Base-by-base conservation (phyloP, 1,284 basidiomycete species). In the Melanopsichium pennsylvanicum region DNA sequence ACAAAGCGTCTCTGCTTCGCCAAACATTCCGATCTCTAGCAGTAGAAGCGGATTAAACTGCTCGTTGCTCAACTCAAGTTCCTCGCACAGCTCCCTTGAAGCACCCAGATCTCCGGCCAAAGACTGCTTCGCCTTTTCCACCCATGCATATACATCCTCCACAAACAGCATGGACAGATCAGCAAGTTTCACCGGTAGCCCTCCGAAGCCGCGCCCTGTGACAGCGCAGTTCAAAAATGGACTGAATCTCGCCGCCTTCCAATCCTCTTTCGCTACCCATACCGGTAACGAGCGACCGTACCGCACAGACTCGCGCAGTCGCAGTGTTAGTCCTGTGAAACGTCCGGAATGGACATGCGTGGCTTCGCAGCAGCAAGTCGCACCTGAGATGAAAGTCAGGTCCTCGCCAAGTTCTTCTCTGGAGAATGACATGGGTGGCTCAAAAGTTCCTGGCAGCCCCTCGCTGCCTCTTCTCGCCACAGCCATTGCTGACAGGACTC, bases 201-300 rank as follows among this genome's bases (percentile, higher is more conserved):
- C 67, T 3, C 50, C 66, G 3, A 72, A 75, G 34, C 68, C 64
- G 10, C 50, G 74, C 1, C 73, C 73, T 3, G 33, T 74, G 6
- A 74, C 68, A 15, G 67, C 74, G n/a, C 60, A 61, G 36, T 75
- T 73, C 37, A 42, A 51, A 13, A 57, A 54, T 13, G 54, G 57
- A 7, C 41, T 75, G 48, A 70, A 73, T 19, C 38, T 76, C 25
- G 74, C 52, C 5, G 68, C 70, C 10, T 76, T 71, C 54, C 39
- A 57, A 27, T 46, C 73, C 15, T 39, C 59, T 13, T 52, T 55
- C 38, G 36, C 32, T 3, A n/a, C 12, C 1, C 39, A 48, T 5
- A 43, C 11, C 15, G 50, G 55, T 11, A 22, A 34, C 2, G 46
- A 58, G 19, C 23, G 46, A 9, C 29, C 70, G 7, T 2, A 6